Base-by-base conservation (phyloP, 805 yeast genomes). In the Yamadazyma paraphyllophila region DNA sequence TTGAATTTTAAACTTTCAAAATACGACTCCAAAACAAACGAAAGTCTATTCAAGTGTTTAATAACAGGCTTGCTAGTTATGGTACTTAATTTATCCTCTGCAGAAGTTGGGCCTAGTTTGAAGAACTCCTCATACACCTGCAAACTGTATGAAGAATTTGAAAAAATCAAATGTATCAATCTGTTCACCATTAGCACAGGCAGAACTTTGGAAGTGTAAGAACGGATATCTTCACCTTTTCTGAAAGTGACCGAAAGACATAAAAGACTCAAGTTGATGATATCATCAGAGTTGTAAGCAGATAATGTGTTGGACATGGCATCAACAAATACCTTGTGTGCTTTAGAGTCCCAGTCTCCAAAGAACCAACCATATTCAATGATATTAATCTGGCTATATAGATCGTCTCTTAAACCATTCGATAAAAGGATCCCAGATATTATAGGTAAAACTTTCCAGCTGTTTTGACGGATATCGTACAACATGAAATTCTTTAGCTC, bases 391-490 rank as follows among this genome's bases (percentile, higher is more conserved):
- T 62, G 14, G 48, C 71, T 51, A 55, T 62, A 54, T 36, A 70
- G 52, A 47, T 65, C 57, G 47, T 65, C 61, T 49, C 73, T 55
- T 48, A 72, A 42, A 20, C 52, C 62, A 36, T 62, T 63, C 2
- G 80, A 65, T 3, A 74, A 52, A 3, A 65, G 47, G 13, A 78
- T 57, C 0, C 84, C 84, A 0, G 77, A 54, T 7, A 76, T 55
- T 1, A 78, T 58, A 0, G 83, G 81, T 15, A 76, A 49, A 1
- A 68, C 68, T 54, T 74, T 77, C 80, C 81, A 74, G 46, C 67
- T 56, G 47, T 67, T 70, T 2, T 41, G 52, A 2, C 41, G 24
- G 0, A 62, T 71, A 49, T 65, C 54, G 54, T 38, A 66, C 8
- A 38, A 43, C 12, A 52, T 67, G 53, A 62, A 72, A 54, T 61